Base-by-base conservation (phyloP, 495 filamentous ascomycete genomes). In the Umbilicaria muhlenbergii region DNA sequence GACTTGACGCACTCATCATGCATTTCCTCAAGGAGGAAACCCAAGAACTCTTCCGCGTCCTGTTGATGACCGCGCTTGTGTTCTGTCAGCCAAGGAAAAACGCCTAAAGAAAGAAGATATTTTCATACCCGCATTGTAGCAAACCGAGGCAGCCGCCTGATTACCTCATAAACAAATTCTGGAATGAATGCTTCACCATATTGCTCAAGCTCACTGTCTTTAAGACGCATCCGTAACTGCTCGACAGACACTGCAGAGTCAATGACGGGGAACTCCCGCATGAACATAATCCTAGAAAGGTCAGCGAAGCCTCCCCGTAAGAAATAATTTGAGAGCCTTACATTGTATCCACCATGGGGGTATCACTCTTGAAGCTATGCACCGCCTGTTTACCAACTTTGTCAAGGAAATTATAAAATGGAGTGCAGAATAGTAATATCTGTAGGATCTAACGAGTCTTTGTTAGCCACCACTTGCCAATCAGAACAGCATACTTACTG, bases 21-120 rank as follows among this genome's bases (percentile, higher is more conserved):
- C 36, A 98, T 73, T 40, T 85, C 83, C 51, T 93, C 87, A 7
- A 98, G 69, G 33, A 96, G 69, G 51, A 96, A 95, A 0, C 91
- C 92, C 6, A 98, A 67, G 58, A 98, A 98, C 49, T 98, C 91
- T 57, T 98, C 86, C 8, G 92, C 92, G 65, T 98, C 91, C 69
- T 98, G 88, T 57, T 98, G 91, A 45, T 96, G 92, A 2, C 91
- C 91, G 39, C 87, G 81, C 79, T 86, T 38, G 43, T 16, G 32
- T 18, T 46, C 35, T 37, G 12, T 6, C 10, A 36, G 11, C 21
- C 36, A 34, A 38, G 15, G 43, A 14, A 36, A 4, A 47, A 24
- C 12, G 39, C 64, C 75, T 59, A 10, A 1, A 6, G 8, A 28
- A 6, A 28, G 24, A 28, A 28, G 24, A 6, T 28, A 6, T 28